These are phyloP conservation scores for Allium sativum DNA, from an alignment of 106 monocot genomes.

Conservation along the genomic window DNA sequence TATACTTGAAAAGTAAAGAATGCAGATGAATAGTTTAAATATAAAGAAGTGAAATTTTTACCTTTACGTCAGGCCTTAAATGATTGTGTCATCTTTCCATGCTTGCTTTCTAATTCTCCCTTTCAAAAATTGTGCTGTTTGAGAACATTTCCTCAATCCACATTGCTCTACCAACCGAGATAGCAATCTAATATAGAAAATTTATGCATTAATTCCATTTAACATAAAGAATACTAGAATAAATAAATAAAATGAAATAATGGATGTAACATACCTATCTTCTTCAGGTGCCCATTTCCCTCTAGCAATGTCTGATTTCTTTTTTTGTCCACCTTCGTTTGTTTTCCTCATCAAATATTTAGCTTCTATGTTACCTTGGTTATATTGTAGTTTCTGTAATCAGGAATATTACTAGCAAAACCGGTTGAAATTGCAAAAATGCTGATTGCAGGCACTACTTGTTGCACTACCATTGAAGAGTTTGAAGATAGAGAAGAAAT, in stretches of 20 bases:
- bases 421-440: background rate
- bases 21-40: background rate
- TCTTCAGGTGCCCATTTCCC: conserved; percentile 75
- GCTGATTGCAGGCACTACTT: conserved; percentile 5
- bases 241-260: background rate
- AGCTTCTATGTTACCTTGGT: background rate
- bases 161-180: conserved; percentile 43
- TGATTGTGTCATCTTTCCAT: conserved; percentile 94
- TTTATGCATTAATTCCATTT: too few species aligned
- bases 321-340: conserved; percentile 6
- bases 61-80: conserved; percentile 86
- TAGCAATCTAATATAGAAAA: conserved; percentile 23
- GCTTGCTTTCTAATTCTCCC: conserved; percentile 77
- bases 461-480: conserved; percentile 2
- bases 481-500: conserved; percentile 4
- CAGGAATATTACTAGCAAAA: background rate
- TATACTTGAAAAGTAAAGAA: background rate
- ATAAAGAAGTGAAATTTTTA: background rate
- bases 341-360: background rate
- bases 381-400: background rate
- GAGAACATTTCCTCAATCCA: conserved; percentile 76
- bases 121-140: conserved; percentile 44
- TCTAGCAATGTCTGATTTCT: conserved; percentile 35
- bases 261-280: conserved; percentile 36
- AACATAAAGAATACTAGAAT: too few species aligned